Evolutionary conservation across 768 basidiomycete genomes (phyloP), one percentile per base, ranked within the genome.

Genomic region (Aureoboletus auriporus): DNA sequence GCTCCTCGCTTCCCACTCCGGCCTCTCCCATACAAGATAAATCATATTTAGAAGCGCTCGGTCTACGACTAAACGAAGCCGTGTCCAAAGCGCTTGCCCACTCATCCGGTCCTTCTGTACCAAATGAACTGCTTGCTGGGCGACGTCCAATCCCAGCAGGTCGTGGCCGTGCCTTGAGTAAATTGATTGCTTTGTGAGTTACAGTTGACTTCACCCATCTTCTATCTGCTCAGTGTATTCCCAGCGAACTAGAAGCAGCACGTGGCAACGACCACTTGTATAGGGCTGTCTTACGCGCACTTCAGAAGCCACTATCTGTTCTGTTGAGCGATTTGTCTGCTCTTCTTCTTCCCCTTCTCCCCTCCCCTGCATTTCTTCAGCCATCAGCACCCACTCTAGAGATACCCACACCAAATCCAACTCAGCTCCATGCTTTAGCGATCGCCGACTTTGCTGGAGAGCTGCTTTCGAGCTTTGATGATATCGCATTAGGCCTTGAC

Each of bases 261-360:
- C 75, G 71, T 39, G 80, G 79, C 43, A 86, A 83, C 54, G 70
- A 72, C 1, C 82, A 88, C 58, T 68, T 91, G 14, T 72, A 80
- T 57, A 77, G 79, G 50, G 87, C 88, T 26, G 79, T 88, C 46
- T 61, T 89, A 35, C 81, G 89, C 44, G 79, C 80, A 30, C 74
- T 91, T 27, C 88, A 88, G 48, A 80, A 84, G 45, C 89, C 87
- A 8, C 69, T 92, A 6, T 87, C 88, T 7, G 86, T 90, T 23
- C 63, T 91, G 35, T 70, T 86, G 55, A 81, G 73, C 54, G 85
- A 85, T 60, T 64, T 91, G 31, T 88, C 86, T 12, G 74, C 80
- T 23, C 75, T 82, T 54, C 73, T 91, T 30, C 68, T 83, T 2
- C 86, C 84, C 7, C 66, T 88, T 16, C 57, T 90, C 12, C 79